These are phyloP conservation scores for Pulveroboletus sp. DNA, from an alignment of 768 basidiomycete genomes.

Conservation along the genomic window DNA sequence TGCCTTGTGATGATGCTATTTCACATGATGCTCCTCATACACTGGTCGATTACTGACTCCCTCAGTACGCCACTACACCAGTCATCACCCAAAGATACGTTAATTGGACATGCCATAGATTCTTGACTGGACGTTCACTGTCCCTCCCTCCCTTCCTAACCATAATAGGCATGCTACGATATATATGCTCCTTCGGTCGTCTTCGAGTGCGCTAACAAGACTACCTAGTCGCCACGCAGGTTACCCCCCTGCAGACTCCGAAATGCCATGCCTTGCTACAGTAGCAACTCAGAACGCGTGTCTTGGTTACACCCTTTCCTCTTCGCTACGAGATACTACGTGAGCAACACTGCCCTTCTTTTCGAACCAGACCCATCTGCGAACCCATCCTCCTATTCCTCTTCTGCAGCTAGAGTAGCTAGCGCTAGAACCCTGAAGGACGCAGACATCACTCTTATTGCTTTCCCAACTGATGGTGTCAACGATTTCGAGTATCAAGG, in stretches of 20 bases:
- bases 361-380: neutral
- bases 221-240: conserved; percentile 12
- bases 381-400: neutral
- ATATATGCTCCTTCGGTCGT: neutral
- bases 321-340: conserved; percentile 8
- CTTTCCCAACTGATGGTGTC: conserved; percentile 33
- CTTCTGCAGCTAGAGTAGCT: neutral
- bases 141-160: neutral
- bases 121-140: neutral
- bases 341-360: conserved; percentile 7
- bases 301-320: conserved; percentile 8
- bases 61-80: conserved; percentile 12
- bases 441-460: conserved; percentile 1
- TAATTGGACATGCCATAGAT: neutral
- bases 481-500: conserved; percentile 47
- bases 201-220: neutral
- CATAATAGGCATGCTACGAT: conserved; percentile 8
- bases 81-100: neutral
- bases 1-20: conserved; percentile 11
- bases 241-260: conserved; percentile 8
- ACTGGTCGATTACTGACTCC: conserved; percentile 3
- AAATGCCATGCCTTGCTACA: conserved; percentile 11
- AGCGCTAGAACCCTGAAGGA: neutral
- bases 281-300: conserved; percentile 6
- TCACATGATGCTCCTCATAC: neutral